Evolutionary conservation across 805 yeast species (phyloP).

Genomic region (Wickerhamiella allomyrinae): DNA sequence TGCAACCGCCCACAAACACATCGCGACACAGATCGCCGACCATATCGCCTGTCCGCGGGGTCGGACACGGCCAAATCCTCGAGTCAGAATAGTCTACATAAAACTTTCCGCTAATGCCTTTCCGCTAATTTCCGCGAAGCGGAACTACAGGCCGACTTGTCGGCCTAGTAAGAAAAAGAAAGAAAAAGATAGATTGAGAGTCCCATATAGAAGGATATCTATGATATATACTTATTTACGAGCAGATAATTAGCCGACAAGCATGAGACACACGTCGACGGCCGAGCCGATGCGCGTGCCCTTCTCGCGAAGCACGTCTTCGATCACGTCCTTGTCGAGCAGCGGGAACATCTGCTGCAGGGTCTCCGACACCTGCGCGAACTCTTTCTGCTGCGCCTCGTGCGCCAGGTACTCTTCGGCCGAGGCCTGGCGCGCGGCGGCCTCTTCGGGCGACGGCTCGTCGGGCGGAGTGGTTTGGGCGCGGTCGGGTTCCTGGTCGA

Average conservation of each 20-base stretch:
- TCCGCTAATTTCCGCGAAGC: too few species aligned
- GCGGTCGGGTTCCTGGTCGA: slow-evolving; percentile 21
- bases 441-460: slow-evolving; percentile 19
- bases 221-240: neutral
- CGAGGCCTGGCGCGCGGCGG: slow-evolving; percentile 26
- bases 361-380: slow-evolving; percentile 32
- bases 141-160: too few species aligned
- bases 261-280: slow-evolving; percentile 45
- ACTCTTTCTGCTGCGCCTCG: slow-evolving; percentile 31
- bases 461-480: slow-evolving; percentile 4
- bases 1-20: neutral
- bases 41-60: neutral
- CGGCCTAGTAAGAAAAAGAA: too few species aligned
- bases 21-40: neutral
- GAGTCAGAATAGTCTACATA: too few species aligned
- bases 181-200: too few species aligned
- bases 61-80: neutral
- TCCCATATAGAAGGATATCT: too few species aligned
- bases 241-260: slow-evolving; percentile 9
- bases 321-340: slow-evolving; percentile 51
- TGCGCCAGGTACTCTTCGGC: slow-evolving; percentile 28
- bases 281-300: slow-evolving; percentile 56
- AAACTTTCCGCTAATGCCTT: too few species aligned
- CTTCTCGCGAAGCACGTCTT: slow-evolving; percentile 55
- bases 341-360: slow-evolving; percentile 62